Evolutionary conservation across 495 filamentous ascomycete genomes (phyloP), one percentile per base, ranked within the genome.

Genomic region (Talaromyces ruber): DNA sequence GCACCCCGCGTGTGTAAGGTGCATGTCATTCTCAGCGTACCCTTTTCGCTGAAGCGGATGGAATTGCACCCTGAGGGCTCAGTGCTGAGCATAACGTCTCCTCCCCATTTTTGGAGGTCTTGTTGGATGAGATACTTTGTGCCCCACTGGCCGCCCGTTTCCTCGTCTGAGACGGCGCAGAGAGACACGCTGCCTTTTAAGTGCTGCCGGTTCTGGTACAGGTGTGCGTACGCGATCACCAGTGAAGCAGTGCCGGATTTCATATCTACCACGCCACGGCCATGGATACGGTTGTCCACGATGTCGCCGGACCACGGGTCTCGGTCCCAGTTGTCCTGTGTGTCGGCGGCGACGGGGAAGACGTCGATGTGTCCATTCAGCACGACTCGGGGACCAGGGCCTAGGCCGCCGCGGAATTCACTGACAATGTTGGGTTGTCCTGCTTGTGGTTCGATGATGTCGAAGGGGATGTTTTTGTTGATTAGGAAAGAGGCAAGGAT

Each of bases 41-140:
- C 59, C 43, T 60, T 60, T 22, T 60, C 59, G 9, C 59, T 47
- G 21, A 60, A 60, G 12, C 59, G 59, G 5, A 60, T 51, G 0
- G 59, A 30, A 3, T 60, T n/a, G 18, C 24, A 29, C 7, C 39
- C 37, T 2, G 37, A 26, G 7, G 59, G 59, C 43, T 60, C 59
- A 14, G 59, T 6, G 43, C 43, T 60, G 39, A 60, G 26, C 59
- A 60, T 51, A 5, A 45, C 39, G 22, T 14, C 14, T 18, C 59
- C 59, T 6, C 59, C 39, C 59, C 59, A 60, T 30, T 21, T 14
- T 4, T 52, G 9, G 21, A 0, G 11, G 26, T 47, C 22, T 0
- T n/a, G 22, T 1, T 60, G 8, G 9, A 60, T 50, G 1, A 60
- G 39, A 18, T 47, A 52, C 5, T 32, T 29, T 0, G 37, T 60